These are phyloP conservation scores for Obelidium mucronatum DNA, from an alignment of 192 early-diverging fungal species.

Conservation along the genomic window DNA sequence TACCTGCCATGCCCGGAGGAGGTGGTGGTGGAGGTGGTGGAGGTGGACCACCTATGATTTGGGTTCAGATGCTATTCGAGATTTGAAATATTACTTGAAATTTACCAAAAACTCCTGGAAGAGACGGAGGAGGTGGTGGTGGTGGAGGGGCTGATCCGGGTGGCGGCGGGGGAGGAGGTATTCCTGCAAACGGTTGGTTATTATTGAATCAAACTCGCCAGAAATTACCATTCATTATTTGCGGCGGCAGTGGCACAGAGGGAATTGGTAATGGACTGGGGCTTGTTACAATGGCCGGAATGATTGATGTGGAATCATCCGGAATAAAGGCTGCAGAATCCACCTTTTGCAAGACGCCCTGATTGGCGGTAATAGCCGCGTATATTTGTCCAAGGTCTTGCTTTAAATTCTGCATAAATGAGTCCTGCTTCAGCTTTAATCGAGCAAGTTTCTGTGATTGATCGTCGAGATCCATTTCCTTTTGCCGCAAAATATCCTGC, in stretches of 20 bases:
- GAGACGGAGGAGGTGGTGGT: constrained; percentile 33
- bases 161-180: constrained; percentile 31
- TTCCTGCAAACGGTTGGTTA: background rate
- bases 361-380: background rate
- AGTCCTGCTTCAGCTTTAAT: constrained; percentile 17
- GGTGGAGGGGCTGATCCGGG: constrained; percentile 7
- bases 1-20: constrained; percentile 17
- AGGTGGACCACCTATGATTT: background rate
- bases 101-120: constrained; percentile 17
- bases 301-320: background rate
- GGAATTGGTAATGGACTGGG: background rate
- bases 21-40: constrained; percentile 44
- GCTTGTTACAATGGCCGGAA: background rate
- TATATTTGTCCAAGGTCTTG: background rate
- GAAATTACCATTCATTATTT: background rate
- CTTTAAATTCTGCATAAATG: constrained; percentile 12
- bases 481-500: constrained; percentile 27
- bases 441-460: background rate
- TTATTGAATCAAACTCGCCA: background rate
- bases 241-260: constrained; percentile 19
- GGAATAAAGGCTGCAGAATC: background rate
- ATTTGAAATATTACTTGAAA: background rate
- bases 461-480: constrained; percentile 22
- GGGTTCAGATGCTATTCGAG: background rate
- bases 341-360: background rate